phyloP scores from a whole-genome alignment of 2,329 filamentous ascomycete genomes.

The Neopestalotiopsis sp. region DNA sequence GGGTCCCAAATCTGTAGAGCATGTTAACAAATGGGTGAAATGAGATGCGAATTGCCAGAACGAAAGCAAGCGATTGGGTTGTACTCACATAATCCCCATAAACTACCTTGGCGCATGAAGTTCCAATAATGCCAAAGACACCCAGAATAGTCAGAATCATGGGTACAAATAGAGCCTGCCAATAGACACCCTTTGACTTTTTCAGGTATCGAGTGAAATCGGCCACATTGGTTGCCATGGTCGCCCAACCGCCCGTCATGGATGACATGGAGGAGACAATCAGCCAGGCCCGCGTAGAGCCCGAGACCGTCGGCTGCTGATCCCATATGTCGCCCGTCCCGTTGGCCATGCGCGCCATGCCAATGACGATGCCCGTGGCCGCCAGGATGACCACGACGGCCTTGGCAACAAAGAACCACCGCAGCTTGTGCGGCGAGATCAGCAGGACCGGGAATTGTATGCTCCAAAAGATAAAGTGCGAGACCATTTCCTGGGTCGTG shows the following conservation, averaged over 20 bases:
- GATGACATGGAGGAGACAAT: constrained; percentile 51
- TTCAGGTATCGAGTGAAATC: constrained; percentile 58
- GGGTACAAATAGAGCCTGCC: constrained; percentile 51
- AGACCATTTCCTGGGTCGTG: constrained; percentile 58
- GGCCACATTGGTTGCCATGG: constrained; percentile 54
- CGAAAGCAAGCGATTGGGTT: constrained; percentile 49
- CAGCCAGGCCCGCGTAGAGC: constrained; percentile 58
- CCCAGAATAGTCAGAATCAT: constrained; percentile 54
- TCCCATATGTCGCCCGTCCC: constrained; percentile 49
- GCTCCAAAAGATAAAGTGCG: constrained; percentile 58
- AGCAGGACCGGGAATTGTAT: constrained; percentile 38
- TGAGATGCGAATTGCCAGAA: constrained; percentile 39
- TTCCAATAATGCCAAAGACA: constrained; percentile 62
- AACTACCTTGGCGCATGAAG: constrained; percentile 57
- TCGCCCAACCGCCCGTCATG: constrained; percentile 50
- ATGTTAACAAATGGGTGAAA: constrained; percentile 17
- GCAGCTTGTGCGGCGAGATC: constrained; percentile 37
- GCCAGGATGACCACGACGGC: constrained; percentile 58
- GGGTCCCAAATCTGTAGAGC: not conserved
- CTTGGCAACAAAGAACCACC: constrained; percentile 57
- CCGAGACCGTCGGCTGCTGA: constrained; percentile 38
- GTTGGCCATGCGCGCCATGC: constrained; percentile 64
- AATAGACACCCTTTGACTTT: constrained; percentile 41
- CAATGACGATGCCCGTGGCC: constrained; percentile 67
- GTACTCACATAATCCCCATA: constrained; percentile 59